Conservation (phyloP, 768 basidiomycete species). For the Mycena kentingensis region DNA sequence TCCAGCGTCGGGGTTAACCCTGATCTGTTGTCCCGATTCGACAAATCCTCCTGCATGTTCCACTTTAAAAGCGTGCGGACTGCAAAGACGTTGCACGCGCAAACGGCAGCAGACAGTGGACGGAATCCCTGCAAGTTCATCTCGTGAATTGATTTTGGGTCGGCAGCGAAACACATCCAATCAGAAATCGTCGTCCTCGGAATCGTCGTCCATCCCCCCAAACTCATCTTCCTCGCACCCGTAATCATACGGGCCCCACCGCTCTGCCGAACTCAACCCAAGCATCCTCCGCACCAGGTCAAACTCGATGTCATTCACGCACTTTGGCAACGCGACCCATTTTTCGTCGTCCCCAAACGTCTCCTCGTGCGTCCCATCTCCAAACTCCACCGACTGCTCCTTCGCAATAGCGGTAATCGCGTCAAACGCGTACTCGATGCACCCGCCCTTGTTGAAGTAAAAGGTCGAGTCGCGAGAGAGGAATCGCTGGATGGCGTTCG, state of each 20-base stretch:
- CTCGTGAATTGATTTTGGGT: too few species aligned
- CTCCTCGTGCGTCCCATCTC: conserved; percentile 24
- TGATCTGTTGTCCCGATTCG: too few species aligned
- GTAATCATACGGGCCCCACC: conserved; percentile 20
- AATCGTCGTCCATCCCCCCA: too few species aligned
- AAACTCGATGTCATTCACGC: conserved; percentile 34
- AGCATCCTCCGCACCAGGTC: conserved; percentile 29
- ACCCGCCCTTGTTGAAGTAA: conserved; percentile 30
- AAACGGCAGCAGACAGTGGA: too few species aligned
- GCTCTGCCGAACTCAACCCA: conserved; percentile 24
- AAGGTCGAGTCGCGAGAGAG: neutral
- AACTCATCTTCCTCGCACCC: too few species aligned
- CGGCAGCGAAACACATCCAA: too few species aligned
- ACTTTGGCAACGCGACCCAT: conserved; percentile 12
- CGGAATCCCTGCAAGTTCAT: too few species aligned
- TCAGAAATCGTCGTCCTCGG: too few species aligned
- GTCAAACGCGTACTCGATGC: conserved; percentile 30
- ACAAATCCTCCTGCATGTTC: too few species aligned
- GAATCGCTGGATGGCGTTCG: neutral
- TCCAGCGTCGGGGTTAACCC: too few species aligned
- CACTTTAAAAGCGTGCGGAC: too few species aligned
- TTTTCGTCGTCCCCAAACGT: conserved; percentile 24
- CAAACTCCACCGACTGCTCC: conserved; percentile 31
- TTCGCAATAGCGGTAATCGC: conserved; percentile 29
- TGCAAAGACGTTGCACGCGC: too few species aligned